These are phyloP conservation scores for Rutstroemia sp. DNA, from an alignment of 2,329 filamentous ascomycete genomes.

Conservation along the genomic window DNA sequence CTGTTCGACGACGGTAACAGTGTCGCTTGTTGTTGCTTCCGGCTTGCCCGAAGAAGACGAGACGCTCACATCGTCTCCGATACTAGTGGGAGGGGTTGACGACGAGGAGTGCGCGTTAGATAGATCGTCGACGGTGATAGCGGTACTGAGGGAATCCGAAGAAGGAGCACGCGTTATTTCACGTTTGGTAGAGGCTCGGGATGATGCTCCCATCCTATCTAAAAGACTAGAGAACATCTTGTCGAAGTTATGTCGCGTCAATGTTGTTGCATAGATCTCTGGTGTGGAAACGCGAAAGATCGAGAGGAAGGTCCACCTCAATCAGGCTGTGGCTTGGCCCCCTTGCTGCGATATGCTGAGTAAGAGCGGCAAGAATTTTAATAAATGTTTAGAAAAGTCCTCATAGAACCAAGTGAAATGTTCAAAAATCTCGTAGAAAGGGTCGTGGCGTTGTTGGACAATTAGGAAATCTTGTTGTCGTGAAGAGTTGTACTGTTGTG, in stretches of 20 bases:
- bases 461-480: background rate
- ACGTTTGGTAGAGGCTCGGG: slow-evolving; percentile 9
- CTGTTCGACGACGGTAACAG: slow-evolving; percentile 7
- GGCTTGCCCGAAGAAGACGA: slow-evolving; percentile 36
- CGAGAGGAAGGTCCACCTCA: slow-evolving; percentile 2
- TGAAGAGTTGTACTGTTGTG: background rate
- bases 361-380: background rate
- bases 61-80: slow-evolving; percentile 54
- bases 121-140: slow-evolving; percentile 23
- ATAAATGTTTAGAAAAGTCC: background rate
- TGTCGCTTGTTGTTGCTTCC: slow-evolving; percentile 14
- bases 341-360: background rate
- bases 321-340: slow-evolving; percentile 7
- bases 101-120: slow-evolving; percentile 26
- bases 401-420: background rate
- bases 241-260: slow-evolving; percentile 8
- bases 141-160: slow-evolving; percentile 22
- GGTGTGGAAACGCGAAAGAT: slow-evolving; percentile 9
- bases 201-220: slow-evolving; percentile 16
- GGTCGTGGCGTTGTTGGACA: background rate
- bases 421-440: background rate
- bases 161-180: slow-evolving; percentile 23
- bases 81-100: slow-evolving; percentile 56
- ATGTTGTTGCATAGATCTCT: slow-evolving; percentile 3
- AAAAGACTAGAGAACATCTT: slow-evolving; percentile 20